These are phyloP conservation scores for Tricholoma hemisulphureum DNA, from an alignment of 768 basidiomycete genomes.

Conservation along the genomic window DNA sequence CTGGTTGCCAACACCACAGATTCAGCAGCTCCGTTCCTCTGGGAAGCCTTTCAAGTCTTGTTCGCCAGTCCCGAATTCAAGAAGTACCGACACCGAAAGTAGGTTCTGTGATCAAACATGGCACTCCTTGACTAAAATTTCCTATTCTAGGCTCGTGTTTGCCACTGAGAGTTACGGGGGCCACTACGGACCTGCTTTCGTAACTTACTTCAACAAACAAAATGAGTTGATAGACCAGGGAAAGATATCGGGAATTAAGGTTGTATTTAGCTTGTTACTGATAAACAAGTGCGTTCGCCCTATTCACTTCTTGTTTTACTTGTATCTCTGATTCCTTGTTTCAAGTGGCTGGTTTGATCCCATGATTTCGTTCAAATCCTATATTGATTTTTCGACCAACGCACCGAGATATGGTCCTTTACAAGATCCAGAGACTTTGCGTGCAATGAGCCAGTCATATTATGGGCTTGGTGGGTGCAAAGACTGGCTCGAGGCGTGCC, in stretches of 20 bases:
- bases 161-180: conserved; percentile 69
- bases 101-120: conserved; percentile 12
- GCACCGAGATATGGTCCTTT: conserved; percentile 70
- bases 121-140: neutral
- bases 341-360: conserved; percentile 49
- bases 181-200: conserved; percentile 64
- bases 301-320: neutral
- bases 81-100: conserved; percentile 54
- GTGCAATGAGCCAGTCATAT: conserved; percentile 45
- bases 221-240: conserved; percentile 50
- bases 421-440: conserved; percentile 44
- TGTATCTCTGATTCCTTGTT: neutral
- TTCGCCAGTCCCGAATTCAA: conserved; percentile 56
- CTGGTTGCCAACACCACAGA: conserved; percentile 55
- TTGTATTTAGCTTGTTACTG: conserved; percentile 59
- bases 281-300: conserved; percentile 54
- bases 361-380: conserved; percentile 58
- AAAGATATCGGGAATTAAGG: conserved; percentile 43
- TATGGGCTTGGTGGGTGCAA: conserved; percentile 50
- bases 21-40: conserved; percentile 55
- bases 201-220: conserved; percentile 63
- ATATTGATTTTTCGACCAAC: conserved; percentile 55
- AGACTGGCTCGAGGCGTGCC: conserved; percentile 55
- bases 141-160: conserved; percentile 49
- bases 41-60: conserved; percentile 62